Percentiles rank a stretch among this genome's conserved stretches.
Evolutionary conservation across 768 basidiomycete genomes (phyloP).

Genomic region (Suillus fuscotomentosus): DNA sequence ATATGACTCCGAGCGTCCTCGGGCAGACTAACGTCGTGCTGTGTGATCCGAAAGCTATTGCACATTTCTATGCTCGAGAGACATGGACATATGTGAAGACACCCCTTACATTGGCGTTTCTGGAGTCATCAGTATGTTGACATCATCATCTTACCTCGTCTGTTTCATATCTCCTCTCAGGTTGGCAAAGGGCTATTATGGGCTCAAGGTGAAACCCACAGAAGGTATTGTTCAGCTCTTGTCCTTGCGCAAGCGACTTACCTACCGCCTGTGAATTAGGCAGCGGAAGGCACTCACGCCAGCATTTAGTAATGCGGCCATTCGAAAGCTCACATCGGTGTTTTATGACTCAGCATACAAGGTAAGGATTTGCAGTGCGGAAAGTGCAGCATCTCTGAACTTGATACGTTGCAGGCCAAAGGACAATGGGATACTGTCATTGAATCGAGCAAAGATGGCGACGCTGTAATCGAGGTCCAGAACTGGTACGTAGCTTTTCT

Average conservation of each 20-base stretch:
- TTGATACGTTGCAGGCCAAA: conserved; percentile 22
- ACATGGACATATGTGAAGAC: conserved; percentile 40
- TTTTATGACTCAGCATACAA: conserved; percentile 44
- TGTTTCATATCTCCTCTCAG: not conserved
- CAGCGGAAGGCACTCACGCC: conserved; percentile 39
- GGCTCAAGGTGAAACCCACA: conserved; percentile 10
- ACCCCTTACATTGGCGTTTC: conserved; percentile 27
- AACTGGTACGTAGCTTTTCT: conserved; percentile 21
- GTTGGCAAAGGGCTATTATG: conserved; percentile 32
- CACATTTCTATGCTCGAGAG: conserved; percentile 41
- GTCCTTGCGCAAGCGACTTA: not conserved
- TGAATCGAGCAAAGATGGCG: conserved; percentile 15
- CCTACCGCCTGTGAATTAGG: conserved; percentile 9
- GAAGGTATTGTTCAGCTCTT: not conserved
- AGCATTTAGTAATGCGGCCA: conserved; percentile 40
- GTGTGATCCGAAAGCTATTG: conserved; percentile 48
- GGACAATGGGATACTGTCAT: conserved; percentile 28
- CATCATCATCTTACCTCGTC: not conserved
- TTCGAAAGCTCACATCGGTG: conserved; percentile 34
- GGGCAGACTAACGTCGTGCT: conserved; percentile 14
- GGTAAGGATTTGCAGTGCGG: conserved; percentile 20
- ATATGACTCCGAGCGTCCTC: conserved; percentile 14
- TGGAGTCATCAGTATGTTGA: conserved; percentile 23
- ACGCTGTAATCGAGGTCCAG: conserved; percentile 37
- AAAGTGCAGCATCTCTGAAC: not conserved